Evolutionary conservation across 371 early-diverging fungal species (phyloP), one percentile per base, ranked within the genome.

Genomic region (Mortierella sp.): DNA sequence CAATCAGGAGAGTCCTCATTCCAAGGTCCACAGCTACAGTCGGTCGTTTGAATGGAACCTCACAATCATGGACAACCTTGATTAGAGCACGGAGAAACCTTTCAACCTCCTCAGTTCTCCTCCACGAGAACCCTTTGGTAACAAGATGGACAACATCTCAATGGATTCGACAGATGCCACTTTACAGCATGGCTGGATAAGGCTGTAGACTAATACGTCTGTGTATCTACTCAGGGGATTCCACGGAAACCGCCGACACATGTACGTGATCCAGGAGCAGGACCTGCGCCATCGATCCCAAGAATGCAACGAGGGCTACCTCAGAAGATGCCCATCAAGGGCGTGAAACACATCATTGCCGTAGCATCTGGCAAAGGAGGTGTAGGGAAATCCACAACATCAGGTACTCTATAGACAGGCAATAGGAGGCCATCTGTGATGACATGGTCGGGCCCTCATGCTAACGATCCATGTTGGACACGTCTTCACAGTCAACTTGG

Each of bases 281-380:
- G 69, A 48, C 65, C 74, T 16, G 68, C 84, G 10, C 86, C 88
- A 0, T 80, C 84, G 2, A 82, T 87, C 43, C 87, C 88, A 12
- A 63, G 88, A 54, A 86, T 86, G 54, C 86, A 86, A 57, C 81
- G 87, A 14, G 92, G 92, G 0, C 70, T 92, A 16, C 93, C 93
- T 17, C 82, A 82, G 43, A 88, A 88, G 69, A 76, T 81, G 69
- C 80, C 85, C 7, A 90, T 94, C 67, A 80, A 79, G 21, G 88
- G 88, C 27, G 91, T 92, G 12, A 88, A 88, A 65, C 81, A 88
- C 21, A 85, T 92, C 9, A 83, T 95, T 44, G 92, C 91, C n/a
- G 92, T 95, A 0, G 90, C 92, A 17, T 94, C 94, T 9, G 95
- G 94, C 14, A 95, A 95, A 68, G 95, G 95, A 10, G 95, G 95